These are phyloP conservation scores for Torulaspora delbrueckii DNA, from an alignment of 805 yeast species.

Conservation along the genomic window DNA sequence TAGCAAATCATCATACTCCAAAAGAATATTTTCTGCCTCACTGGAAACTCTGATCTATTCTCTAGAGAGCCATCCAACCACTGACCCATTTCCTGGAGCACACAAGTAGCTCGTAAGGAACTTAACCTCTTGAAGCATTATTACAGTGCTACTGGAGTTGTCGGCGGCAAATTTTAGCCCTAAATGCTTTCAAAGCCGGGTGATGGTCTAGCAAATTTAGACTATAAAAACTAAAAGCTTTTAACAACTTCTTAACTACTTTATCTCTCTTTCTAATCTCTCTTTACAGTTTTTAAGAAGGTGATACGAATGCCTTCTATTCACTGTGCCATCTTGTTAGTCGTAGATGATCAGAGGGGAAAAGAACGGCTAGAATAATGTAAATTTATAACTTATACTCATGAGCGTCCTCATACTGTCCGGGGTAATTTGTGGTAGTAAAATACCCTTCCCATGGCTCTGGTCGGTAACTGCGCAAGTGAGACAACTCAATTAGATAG, in stretches of 20 bases:
- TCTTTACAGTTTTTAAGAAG: conserved; percentile 8
- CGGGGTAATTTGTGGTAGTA: conserved; percentile 15
- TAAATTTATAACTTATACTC: conserved; percentile 11
- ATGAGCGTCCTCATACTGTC: conserved; percentile 39
- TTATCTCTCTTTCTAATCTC: no score
- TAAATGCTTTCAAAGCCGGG: neutral
- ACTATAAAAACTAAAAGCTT: neutral
- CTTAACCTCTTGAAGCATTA: no score
- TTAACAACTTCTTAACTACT: neutral
- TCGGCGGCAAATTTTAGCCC: no score
- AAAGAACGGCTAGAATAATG: conserved; percentile 36
- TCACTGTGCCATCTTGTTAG: conserved; percentile 36
- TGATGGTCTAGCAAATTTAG: neutral
- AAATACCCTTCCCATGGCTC: conserved; percentile 19
- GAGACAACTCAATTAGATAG: conserved; percentile 15
- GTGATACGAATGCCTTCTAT: conserved; percentile 39
- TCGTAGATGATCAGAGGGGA: conserved; percentile 39
- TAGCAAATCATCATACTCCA: no score
- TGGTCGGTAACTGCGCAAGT: conserved; percentile 37
- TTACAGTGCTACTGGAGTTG: no score
- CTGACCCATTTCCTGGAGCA: no score
- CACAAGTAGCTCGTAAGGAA: no score
- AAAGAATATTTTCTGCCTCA: no score
- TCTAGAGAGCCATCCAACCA: no score
- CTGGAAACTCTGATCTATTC: no score